Evolutionary conservation across 2,329 filamentous ascomycete genomes (phyloP).

Genomic region (Penicillium expansum): DNA sequence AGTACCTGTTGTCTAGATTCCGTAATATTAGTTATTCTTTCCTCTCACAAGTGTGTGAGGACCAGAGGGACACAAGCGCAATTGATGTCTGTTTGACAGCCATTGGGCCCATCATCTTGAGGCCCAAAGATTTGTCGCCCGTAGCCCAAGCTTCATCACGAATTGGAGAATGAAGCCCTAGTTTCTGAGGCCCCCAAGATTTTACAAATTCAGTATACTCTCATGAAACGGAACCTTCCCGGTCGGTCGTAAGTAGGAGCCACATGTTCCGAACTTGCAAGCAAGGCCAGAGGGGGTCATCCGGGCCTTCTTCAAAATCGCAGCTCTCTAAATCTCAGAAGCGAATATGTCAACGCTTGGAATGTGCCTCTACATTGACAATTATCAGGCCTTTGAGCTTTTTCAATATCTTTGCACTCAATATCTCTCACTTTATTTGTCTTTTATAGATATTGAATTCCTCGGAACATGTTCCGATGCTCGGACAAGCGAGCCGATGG

Average conservation of each 20-base stretch:
- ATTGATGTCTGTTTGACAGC: not conserved
- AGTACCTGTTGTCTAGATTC: no score
- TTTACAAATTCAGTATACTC: no score
- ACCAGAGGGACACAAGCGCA: not conserved
- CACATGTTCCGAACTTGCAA: not conserved
- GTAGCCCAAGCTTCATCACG: not conserved
- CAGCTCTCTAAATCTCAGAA: not conserved
- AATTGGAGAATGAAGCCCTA: not conserved
- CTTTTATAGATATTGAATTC: not conserved
- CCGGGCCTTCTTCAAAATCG: not conserved
- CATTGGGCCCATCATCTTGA: not conserved
- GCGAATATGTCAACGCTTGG: not conserved
- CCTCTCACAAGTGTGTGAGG: no score
- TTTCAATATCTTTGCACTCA: not conserved
- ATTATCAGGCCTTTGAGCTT: not conserved
- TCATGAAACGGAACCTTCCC: not conserved
- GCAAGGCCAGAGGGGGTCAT: not conserved
- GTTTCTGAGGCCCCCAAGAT: no score
- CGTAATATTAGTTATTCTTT: not conserved
- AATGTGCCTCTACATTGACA: not conserved
- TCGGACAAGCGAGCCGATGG: constrained; percentile 1
- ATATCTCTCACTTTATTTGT: not conserved
- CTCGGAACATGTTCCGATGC: constrained; percentile 3
- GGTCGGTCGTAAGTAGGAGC: not conserved
- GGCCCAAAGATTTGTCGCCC: no score